Evolutionary conservation across 1,284 basidiomycete species (phyloP).

Genomic region (Laetiporus sulphureus): DNA sequence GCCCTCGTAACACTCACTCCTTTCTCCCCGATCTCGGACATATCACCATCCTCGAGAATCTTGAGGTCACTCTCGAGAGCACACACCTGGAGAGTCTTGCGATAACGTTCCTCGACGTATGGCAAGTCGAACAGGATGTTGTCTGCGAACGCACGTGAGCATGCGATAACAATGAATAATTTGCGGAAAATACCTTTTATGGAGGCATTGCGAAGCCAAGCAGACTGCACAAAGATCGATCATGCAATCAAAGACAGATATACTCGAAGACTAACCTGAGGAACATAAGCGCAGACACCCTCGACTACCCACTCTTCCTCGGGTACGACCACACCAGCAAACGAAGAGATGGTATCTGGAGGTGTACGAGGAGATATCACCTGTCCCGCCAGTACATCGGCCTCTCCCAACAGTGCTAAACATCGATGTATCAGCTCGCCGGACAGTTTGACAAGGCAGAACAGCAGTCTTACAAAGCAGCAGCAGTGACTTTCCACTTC

Average conservation of each 20-base stretch:
- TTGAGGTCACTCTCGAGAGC: slow-evolving; percentile 75
- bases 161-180: neutral
- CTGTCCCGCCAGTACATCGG: slow-evolving; percentile 78
- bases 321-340: slow-evolving; percentile 32
- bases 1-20: slow-evolving; percentile 39
- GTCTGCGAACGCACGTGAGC: slow-evolving; percentile 35
- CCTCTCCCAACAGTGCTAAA: slow-evolving; percentile 85
- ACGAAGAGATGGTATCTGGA: slow-evolving; percentile 68
- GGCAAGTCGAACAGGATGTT: slow-evolving; percentile 91
- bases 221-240: slow-evolving; percentile 38
- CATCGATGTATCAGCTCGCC: slow-evolving; percentile 11
- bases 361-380: slow-evolving; percentile 78
- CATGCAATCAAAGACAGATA: neutral
- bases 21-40: slow-evolving; percentile 87
- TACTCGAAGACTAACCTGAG: slow-evolving; percentile 49
- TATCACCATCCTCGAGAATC: slow-evolving; percentile 92
- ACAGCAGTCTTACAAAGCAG: slow-evolving; percentile 47
- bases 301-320: slow-evolving; percentile 71
- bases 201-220: slow-evolving; percentile 89
- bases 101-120: slow-evolving; percentile 73
- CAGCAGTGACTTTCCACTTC: slow-evolving; percentile 80
- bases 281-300: slow-evolving; percentile 85
- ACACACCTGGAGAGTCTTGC: slow-evolving; percentile 70
- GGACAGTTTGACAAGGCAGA: neutral
- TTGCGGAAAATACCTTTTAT: slow-evolving; percentile 57